Evolutionary conservation across 2,329 filamentous ascomycete species (phyloP), one percentile per base, ranked within the genome.

Genomic region (Plectosphaerella sp.): DNA sequence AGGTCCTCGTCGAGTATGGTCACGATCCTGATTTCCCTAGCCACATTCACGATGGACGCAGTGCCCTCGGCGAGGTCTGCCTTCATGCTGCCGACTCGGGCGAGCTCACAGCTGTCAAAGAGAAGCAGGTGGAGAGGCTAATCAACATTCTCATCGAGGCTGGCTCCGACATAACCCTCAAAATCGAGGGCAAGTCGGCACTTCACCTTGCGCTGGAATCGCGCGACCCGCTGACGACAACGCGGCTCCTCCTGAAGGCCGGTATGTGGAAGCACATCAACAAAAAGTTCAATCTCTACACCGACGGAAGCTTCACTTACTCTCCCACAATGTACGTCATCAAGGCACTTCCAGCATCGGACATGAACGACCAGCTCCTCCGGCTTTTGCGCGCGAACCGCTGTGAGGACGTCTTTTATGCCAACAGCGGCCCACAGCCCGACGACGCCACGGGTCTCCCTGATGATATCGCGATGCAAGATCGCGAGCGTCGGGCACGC

Each of bases 21-120:
- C 84, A 88, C 54, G 79, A 86, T 15, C 74, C 82, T 0, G 84
- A 87, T 60, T 87, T 86, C 51, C 84, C 84, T 0, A 86, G 80
- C 49, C 74, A 79, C 4, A 67, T 83, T 1, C 83, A 87, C 57
- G 76, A 74, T 15, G 85, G 85, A 1, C 77, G 85, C 45, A 84
- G 78, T 53, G 83, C 83, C 0, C 69, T 89, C 0, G 83, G 79
- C 1, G 84, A 88, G 55, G 67, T 88, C 3, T 87, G 84, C 54
- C 68, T 83, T 7, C 78, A 79, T 51, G 78, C 79, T 0, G 75
- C 78, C 1, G 71, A 77, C 51, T 65, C 64, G 0, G 71, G 69
- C 3, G 68, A 73, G 14, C 68, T 81, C 36, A 74, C 72, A 0
- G 62, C 72, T 0, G 70, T 73, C 3, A 72, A 72, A 25, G 76